Evolutionary conservation across 139 green algal genomes (phyloP).

Genomic region (Chara braunii): DNA sequence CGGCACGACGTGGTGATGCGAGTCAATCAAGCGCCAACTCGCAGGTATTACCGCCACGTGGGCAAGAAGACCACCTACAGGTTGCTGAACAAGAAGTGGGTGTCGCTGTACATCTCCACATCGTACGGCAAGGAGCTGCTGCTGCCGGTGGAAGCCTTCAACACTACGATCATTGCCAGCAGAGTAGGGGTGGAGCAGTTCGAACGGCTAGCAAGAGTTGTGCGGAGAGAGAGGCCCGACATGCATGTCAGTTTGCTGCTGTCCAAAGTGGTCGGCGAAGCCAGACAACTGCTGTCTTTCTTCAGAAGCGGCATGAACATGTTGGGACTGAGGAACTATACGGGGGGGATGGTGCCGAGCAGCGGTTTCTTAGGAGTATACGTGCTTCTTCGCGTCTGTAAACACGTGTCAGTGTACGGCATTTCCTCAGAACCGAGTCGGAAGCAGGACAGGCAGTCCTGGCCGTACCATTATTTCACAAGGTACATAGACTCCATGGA

Average conservation of each 20-base stretch:
- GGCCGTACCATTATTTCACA: slow-evolving; percentile 29
- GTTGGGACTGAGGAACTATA: too few relatives aligned
- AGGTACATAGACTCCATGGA: slow-evolving; percentile 26
- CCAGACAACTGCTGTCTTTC: too few relatives aligned
- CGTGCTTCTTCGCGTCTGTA: slow-evolving; percentile 24
- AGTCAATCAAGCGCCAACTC: slow-evolving; percentile 7
- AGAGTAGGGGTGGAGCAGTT: neutral
- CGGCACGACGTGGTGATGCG: slow-evolving; percentile 5
- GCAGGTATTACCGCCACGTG: slow-evolving; percentile 19
- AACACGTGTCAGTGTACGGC: slow-evolving; percentile 24
- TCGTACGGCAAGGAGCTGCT: too few relatives aligned
- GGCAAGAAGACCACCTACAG: slow-evolving; percentile 7
- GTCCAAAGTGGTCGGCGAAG: too few relatives aligned
- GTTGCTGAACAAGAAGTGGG: slow-evolving; percentile 37
- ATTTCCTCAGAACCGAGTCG: neutral
- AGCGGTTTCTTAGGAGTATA: slow-evolving; percentile 34
- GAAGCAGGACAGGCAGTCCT: neutral
- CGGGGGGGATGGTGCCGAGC: slow-evolving; percentile 12
- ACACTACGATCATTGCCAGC: slow-evolving; percentile 13
- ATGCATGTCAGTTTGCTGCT: slow-evolving; percentile 11
- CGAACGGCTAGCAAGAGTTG: slow-evolving; percentile 23
- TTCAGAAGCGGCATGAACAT: too few relatives aligned
- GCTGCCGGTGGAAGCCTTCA: slow-evolving; percentile 13
- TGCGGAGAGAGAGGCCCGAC: slow-evolving; percentile 8
- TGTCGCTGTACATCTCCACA: slow-evolving; percentile 19